Conservation (phyloP, 225 moss, liverwort and hornwort genomes). For the Polytrichum formosum region DNA sequence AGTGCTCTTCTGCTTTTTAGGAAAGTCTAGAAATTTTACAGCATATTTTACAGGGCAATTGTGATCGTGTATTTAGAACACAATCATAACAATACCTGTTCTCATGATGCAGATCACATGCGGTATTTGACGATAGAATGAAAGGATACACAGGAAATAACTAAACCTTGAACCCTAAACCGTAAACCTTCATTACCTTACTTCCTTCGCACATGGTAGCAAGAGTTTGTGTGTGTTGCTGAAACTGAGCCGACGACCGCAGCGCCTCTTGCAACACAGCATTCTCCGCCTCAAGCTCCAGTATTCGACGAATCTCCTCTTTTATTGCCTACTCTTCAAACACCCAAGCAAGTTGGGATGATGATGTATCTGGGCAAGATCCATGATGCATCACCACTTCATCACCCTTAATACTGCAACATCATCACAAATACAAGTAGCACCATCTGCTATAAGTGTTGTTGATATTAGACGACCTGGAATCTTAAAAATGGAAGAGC, state of each 20-base stretch:
- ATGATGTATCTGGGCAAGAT: not conserved
- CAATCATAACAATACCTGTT: too few species aligned
- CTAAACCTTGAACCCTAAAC: not conserved
- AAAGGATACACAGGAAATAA: not conserved
- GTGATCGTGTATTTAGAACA: too few species aligned
- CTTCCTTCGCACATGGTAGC: constrained; percentile 43
- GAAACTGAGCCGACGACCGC: constrained; percentile 42
- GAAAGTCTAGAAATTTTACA: too few species aligned
- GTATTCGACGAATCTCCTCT: constrained; percentile 51
- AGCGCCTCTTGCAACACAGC: constrained; percentile 55
- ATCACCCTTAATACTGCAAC: too few species aligned
- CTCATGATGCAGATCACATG: too few species aligned
- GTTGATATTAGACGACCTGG: too few species aligned
- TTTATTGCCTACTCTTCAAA: constrained; percentile 43
- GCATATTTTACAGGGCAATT: too few species aligned
- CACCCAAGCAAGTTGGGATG: not conserved
- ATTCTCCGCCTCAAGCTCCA: constrained; percentile 68
- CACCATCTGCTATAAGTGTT: not conserved
- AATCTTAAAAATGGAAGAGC: not conserved
- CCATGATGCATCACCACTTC: not conserved
- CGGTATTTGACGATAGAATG: not conserved
- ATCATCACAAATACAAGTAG: not conserved
- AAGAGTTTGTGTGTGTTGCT: constrained; percentile 50
- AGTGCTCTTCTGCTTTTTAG: too few species aligned
- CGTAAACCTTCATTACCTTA: constrained; percentile 22